These are phyloP conservation scores for Mycosphaerella sp. DNA, from an alignment of 2,329 filamentous ascomycete genomes.

Conservation along the genomic window DNA sequence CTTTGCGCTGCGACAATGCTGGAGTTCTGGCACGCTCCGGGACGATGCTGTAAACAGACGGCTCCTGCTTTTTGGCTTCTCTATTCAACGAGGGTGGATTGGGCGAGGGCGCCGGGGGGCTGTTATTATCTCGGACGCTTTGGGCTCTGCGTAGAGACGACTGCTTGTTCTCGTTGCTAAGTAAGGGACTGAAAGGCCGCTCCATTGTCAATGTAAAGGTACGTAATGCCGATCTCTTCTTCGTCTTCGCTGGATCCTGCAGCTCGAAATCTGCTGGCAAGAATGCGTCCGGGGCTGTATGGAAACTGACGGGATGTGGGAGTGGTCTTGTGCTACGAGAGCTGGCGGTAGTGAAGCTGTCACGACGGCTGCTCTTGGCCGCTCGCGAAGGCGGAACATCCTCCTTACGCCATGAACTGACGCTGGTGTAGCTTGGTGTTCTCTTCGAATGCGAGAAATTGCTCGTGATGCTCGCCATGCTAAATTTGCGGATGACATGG, in stretches of 20 bases:
- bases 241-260: constrained; percentile 21
- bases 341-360: constrained; percentile 12
- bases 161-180: constrained; percentile 24
- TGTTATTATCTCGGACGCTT: constrained; percentile 24
- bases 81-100: constrained; percentile 1
- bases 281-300: constrained; percentile 44
- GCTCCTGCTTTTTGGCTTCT: constrained; percentile 2
- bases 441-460: constrained; percentile 70
- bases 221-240: constrained; percentile 27
- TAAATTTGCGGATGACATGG: constrained; percentile 81
- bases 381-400: constrained; percentile 23
- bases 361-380: constrained; percentile 8
- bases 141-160: constrained; percentile 27
- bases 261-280: constrained; percentile 46
- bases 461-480: constrained; percentile 70
- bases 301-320: constrained; percentile 40
- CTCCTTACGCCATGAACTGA: constrained; percentile 26
- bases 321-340: constrained; percentile 4
- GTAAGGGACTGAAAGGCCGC: constrained; percentile 31
- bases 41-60: constrained; percentile 23
- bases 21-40: constrained; percentile 20
- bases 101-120: constrained; percentile 3
- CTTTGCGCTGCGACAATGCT: constrained; percentile 14
- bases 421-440: constrained; percentile 53
- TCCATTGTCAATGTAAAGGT: constrained; percentile 33